These are phyloP conservation scores for Fusarium continuum DNA, from an alignment of 2,329 filamentous ascomycete species.

Conservation along the genomic window DNA sequence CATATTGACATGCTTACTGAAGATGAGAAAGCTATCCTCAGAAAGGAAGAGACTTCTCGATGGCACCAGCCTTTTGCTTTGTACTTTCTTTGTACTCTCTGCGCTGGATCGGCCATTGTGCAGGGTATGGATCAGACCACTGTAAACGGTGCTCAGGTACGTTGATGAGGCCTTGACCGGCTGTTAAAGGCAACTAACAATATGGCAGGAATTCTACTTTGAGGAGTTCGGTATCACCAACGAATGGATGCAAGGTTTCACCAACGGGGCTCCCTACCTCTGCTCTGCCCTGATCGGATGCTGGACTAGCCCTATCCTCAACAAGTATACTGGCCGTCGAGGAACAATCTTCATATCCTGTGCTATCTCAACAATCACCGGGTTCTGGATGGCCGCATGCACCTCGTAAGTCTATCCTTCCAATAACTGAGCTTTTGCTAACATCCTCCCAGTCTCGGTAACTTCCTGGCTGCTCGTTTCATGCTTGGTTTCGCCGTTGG, in stretches of 20 bases:
- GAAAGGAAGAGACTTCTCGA: conserved; percentile 43
- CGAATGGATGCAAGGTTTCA: conserved; percentile 60
- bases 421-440: rapidly evolving
- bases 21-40: conserved; percentile 43
- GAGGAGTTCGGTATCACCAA: conserved; percentile 47
- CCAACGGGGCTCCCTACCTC: conserved; percentile 66
- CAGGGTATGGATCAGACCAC: conserved; percentile 75
- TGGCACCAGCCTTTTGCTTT: conserved; percentile 48
- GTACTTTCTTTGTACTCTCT: conserved; percentile 50
- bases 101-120: conserved; percentile 62
- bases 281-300: conserved; percentile 54
- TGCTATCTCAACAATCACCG: conserved; percentile 58
- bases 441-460: conserved; percentile 1
- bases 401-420: conserved; percentile 59
- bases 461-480: conserved; percentile 48
- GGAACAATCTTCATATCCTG: conserved; percentile 73
- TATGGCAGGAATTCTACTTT: conserved; percentile 48
- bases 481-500: conserved; percentile 51
- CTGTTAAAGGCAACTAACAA: background rate
- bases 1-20: conserved; percentile 40
- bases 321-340: conserved; percentile 69
- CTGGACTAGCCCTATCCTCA: conserved; percentile 56
- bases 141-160: conserved; percentile 70
- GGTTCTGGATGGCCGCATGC: conserved; percentile 66
- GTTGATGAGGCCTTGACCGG: conserved; percentile 44